phyloP scores from a whole-genome alignment of 2,329 filamentous ascomycete genomes.

The Ascochyta lentis region DNA sequence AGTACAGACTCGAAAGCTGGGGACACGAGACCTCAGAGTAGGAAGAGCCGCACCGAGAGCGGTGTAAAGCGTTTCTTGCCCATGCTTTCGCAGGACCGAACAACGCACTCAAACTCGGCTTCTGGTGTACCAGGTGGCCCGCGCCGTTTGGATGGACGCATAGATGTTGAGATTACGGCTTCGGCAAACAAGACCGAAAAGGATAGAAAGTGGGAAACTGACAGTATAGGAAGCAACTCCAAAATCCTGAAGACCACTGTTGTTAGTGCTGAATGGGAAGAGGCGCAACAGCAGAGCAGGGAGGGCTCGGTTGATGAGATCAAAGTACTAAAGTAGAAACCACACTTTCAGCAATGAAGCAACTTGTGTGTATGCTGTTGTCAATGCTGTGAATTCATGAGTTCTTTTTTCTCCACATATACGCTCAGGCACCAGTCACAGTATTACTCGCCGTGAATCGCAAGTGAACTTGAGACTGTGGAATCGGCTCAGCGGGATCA shows the following conservation, averaged over 20 bases:
- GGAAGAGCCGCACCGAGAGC: slow-evolving; percentile 28
- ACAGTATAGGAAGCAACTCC: slow-evolving; percentile 42
- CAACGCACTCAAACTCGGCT: slow-evolving; percentile 42
- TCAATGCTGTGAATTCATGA: neutral
- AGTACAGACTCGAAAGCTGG: slow-evolving; percentile 21
- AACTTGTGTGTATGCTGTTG: neutral
- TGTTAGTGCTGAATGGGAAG: slow-evolving; percentile 45
- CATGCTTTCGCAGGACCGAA: slow-evolving; percentile 36
- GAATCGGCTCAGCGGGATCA: neutral
- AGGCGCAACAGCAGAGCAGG: slow-evolving; percentile 28
- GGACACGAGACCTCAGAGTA: slow-evolving; percentile 15
- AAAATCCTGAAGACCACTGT: slow-evolving; percentile 48
- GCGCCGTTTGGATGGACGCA: slow-evolving; percentile 37
- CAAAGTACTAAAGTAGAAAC: slow-evolving; percentile 18
- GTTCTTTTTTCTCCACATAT: neutral
- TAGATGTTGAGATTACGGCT: slow-evolving; percentile 42
- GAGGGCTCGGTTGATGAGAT: slow-evolving; percentile 32
- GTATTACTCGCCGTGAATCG: neutral
- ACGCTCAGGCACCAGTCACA: neutral
- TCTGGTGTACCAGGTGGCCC: slow-evolving; percentile 44
- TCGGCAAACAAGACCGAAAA: slow-evolving; percentile 20
- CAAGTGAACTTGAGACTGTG: neutral
- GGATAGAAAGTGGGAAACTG: slow-evolving; percentile 41
- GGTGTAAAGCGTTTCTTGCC: slow-evolving; percentile 40
- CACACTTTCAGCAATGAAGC: neutral